These are phyloP conservation scores for Vigna unguiculata DNA, from an alignment of 306 rosid genomes.

Conservation along the genomic window DNA sequence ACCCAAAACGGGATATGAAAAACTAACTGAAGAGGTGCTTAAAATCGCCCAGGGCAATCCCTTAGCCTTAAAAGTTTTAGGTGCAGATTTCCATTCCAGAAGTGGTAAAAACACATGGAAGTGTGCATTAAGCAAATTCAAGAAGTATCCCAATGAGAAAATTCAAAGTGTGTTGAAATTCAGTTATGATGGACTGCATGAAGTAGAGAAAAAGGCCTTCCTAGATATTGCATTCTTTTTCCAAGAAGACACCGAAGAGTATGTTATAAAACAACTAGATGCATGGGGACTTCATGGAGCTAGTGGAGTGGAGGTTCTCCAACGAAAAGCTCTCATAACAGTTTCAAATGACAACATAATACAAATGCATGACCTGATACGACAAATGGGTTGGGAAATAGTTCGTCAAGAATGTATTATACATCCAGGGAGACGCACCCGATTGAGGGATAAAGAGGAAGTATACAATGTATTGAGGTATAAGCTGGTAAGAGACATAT, in stretches of 20 bases:
- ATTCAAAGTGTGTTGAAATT: not conserved
- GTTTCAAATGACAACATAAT: not conserved
- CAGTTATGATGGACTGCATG: constrained; percentile 30
- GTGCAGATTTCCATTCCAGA: constrained; percentile 14
- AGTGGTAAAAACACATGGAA: constrained; percentile 14
- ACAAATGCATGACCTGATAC: constrained; percentile 13
- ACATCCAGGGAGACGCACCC: not conserved
- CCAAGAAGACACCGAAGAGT: not conserved
- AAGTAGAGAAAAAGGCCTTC: not conserved
- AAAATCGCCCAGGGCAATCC: constrained; percentile 33
- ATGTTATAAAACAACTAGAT: constrained; percentile 7
- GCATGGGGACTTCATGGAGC: not conserved
- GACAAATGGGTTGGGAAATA: constrained; percentile 11
- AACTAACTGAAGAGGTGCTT: not conserved
- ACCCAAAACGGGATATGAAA: constrained; percentile 12
- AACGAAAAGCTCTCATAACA: constrained; percentile 1
- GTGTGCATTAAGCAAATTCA: not conserved
- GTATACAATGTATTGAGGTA: not conserved
- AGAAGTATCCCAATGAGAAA: not conserved
- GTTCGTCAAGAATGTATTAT: constrained; percentile 17
- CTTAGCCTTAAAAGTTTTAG: constrained; percentile 41
- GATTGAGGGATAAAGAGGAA: not conserved
- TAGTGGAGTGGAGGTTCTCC: not conserved
- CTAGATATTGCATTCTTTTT: constrained; percentile 47
- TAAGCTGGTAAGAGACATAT: not conserved